Conservation (phyloP, 2,329 filamentous ascomycete genomes). For the Scedosporium apiospermum region DNA sequence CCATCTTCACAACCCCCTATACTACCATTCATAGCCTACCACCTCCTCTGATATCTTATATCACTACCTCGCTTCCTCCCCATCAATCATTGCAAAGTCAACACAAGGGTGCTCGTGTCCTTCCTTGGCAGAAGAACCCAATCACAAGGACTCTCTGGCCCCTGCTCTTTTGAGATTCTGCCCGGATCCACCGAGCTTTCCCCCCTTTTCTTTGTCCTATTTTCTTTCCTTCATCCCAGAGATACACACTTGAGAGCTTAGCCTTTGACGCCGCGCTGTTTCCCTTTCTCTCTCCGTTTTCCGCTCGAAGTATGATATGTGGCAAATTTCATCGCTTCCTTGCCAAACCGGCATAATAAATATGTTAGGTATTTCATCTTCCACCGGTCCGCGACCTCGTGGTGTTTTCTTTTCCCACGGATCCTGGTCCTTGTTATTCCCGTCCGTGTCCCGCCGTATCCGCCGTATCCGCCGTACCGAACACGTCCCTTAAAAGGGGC, state of each 20-base stretch:
- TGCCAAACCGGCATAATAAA: background rate
- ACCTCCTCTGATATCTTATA: too few species aligned
- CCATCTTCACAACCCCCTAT: too few species aligned
- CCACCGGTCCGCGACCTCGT: background rate
- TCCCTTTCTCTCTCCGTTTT: background rate
- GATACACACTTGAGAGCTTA: background rate
- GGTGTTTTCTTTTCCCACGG: background rate
- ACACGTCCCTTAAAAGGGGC: conserved; percentile 24
- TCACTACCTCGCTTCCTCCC: too few species aligned
- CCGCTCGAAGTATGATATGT: background rate
- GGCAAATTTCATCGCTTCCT: background rate
- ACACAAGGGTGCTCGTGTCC: too few species aligned
- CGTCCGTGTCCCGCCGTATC: background rate
- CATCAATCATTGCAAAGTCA: too few species aligned
- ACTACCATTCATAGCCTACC: too few species aligned
- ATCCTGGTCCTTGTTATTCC: background rate
- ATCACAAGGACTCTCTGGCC: too few species aligned
- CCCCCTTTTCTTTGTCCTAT: background rate
- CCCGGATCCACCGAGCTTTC: too few species aligned
- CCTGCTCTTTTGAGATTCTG: too few species aligned
- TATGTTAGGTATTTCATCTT: background rate
- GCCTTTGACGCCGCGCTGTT: background rate
- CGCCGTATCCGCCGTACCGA: background rate
- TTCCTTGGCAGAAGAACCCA: too few species aligned
- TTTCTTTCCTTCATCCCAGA: background rate